Base-by-base conservation (phyloP, 2,329 filamentous ascomycete genomes). In the Cytospora piceae region DNA sequence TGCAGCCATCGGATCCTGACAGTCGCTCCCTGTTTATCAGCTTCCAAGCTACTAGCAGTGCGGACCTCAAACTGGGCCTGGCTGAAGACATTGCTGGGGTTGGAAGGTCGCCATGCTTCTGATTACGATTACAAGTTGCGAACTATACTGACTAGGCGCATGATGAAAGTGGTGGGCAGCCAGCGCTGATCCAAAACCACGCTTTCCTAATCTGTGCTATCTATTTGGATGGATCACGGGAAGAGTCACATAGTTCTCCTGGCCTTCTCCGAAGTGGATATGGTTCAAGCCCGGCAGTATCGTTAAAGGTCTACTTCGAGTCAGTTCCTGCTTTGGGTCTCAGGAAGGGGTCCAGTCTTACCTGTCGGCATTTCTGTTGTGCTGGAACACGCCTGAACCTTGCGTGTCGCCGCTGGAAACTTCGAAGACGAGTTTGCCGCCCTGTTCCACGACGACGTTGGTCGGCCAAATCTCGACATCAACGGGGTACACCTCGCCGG, bases 401-500 rank as follows among this genome's bases (percentile, higher is more conserved):
- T 88, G 85, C 0, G 86, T 88, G 73, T 89, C 86, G 1, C 83
- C 83, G 53, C 78, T 80, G 7, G 79, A 74, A 3, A 88, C 77
- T 73, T 88, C 85, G 52, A 89, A 80, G 2, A 87, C 78, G 20
- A 88, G 70, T 70, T 77, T 81, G 0, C 79, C 82, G 0, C 85
- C 85, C 39, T 73, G 72, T 29, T 74, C 81, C 1, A 82, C 76
- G 0, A 88, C 76, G 0, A 89, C 85, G 67, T 87, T 87, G 0
- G 87, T 89, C 0, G 87, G 86, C 87, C 87, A 90, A 0, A 90
- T 73, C 72, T 90, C 87, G 0, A 90, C 77, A 67, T 90, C 87
- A 0, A 89, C 84, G 0, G 73, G 74, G 70, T 90, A 90, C 0
- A 87, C 77, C 63, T 86, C 82, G 0, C 82, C 83, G 0, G 79